phyloP scores from a whole-genome alignment of 2,329 filamentous ascomycete species.

The Hymenoscyphus fructigenus region DNA sequence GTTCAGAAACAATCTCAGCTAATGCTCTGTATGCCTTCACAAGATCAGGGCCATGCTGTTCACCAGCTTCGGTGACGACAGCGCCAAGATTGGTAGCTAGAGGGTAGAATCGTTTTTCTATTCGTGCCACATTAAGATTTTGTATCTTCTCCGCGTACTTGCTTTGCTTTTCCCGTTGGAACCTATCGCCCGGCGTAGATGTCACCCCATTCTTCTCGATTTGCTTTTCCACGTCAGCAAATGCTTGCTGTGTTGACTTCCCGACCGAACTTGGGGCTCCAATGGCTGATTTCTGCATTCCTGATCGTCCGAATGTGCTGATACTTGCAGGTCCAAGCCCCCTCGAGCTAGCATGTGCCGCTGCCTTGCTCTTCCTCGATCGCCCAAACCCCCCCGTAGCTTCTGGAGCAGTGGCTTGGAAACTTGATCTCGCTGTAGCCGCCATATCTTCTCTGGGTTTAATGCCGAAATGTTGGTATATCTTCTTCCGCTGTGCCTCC shows the following conservation, averaged over 20 bases:
- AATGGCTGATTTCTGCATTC: constrained; percentile 80
- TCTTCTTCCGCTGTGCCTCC: constrained; percentile 88
- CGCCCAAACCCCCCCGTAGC: constrained; percentile 60
- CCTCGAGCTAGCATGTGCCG: constrained; percentile 37
- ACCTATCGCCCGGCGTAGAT: constrained; percentile 64
- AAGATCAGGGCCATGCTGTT: constrained; percentile 71
- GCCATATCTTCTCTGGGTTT: constrained; percentile 53
- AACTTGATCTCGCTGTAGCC: constrained; percentile 25
- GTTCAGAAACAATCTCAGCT: constrained; percentile 75
- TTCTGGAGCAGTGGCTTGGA: constrained; percentile 40
- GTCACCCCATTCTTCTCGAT: constrained; percentile 50
- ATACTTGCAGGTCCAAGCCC: constrained; percentile 38
- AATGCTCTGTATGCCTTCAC: constrained; percentile 81
- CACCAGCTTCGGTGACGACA: constrained; percentile 68
- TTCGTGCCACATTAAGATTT: constrained; percentile 70
- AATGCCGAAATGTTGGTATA: constrained; percentile 96
- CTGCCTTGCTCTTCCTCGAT: constrained; percentile 52
- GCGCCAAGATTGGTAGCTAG: constrained; percentile 74
- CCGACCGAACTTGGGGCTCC: constrained; percentile 72
- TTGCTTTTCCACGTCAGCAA: constrained; percentile 66
- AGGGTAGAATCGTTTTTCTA: constrained; percentile 66
- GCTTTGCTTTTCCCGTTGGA: constrained; percentile 79
- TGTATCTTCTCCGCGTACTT: constrained; percentile 79
- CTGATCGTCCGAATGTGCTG: constrained; percentile 67
- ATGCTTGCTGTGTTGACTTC: constrained; percentile 54